A percentile compares a stretch with the other conserved stretches of the same genome.
These are phyloP conservation scores for Entrophospora sp. DNA, from an alignment of 192 early-diverging fungal species.

Conservation along the genomic window DNA sequence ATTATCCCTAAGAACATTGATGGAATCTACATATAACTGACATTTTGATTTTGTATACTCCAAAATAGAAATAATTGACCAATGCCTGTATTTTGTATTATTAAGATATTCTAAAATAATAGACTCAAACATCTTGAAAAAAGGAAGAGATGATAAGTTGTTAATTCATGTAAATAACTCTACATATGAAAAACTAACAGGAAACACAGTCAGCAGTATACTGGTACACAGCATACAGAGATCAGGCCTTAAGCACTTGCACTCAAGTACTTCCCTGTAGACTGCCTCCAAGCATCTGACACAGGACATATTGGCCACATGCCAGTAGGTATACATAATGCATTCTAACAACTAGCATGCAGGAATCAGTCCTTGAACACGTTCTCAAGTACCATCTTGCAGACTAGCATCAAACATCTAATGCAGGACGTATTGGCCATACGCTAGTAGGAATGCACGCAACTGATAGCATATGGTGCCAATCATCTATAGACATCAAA, in stretches of 20 bases:
- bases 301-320: conserved; percentile 20
- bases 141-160: not conserved
- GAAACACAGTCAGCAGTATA: no score
- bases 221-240: no score
- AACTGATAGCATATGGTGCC: no score
- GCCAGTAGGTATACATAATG: conserved; percentile 18
- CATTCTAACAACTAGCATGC: conserved; percentile 18
- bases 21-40: not conserved
- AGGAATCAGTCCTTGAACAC: not conserved
- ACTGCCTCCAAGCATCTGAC: conserved; percentile 9
- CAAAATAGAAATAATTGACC: conserved; percentile 19
- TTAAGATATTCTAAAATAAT: no score
- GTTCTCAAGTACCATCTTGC: conserved; percentile 2
- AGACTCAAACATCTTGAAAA: conserved; percentile 6
- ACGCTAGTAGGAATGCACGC: conserved; percentile 20
- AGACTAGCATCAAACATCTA: conserved; percentile 21
- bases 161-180: no score
- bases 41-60: not conserved
- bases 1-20: not conserved
- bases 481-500: no score
- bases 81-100: not conserved
- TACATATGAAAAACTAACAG: no score
- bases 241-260: no score
- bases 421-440: conserved; percentile 20
- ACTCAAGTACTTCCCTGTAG: not conserved